Conservation (phyloP, 805 yeast genomes). For the Spathaspora boniae region DNA sequence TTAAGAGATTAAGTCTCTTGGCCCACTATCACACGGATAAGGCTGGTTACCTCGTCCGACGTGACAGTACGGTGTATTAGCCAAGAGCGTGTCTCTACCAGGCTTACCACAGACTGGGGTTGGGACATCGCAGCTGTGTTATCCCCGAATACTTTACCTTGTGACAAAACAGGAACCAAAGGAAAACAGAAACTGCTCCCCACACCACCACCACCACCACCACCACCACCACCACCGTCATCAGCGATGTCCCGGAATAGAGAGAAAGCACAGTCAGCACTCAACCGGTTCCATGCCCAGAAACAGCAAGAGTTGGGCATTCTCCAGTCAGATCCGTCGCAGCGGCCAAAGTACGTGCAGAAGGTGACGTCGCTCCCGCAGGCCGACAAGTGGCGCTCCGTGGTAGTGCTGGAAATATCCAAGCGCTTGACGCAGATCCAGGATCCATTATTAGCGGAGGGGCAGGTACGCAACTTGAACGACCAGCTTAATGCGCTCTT, state of each 20-base stretch:
- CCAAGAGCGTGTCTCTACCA: too few species aligned
- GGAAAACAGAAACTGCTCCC: slow-evolving; percentile 41
- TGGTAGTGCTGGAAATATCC: slow-evolving; percentile 62
- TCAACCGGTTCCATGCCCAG: slow-evolving; percentile 61
- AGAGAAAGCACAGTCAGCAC: slow-evolving; percentile 71
- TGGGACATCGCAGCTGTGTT: too few species aligned
- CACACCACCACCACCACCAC: neutral
- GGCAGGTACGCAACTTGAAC: slow-evolving; percentile 67
- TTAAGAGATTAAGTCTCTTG: too few species aligned
- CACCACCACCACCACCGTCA: neutral
- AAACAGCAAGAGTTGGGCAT: slow-evolving; percentile 59
- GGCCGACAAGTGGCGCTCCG: slow-evolving; percentile 68
- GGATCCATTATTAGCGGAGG: slow-evolving; percentile 53
- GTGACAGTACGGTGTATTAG: too few species aligned
- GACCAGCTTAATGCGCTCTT: slow-evolving; percentile 67
- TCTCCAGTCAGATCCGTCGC: slow-evolving; percentile 49
- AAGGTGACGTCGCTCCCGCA: slow-evolving; percentile 53
- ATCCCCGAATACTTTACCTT: too few species aligned
- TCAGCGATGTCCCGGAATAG: slow-evolving; percentile 67
- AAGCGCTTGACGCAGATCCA: slow-evolving; percentile 58
- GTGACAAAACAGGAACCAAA: too few species aligned
- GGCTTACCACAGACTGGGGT: too few species aligned
- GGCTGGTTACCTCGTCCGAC: too few species aligned
- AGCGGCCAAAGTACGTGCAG: slow-evolving; percentile 60
- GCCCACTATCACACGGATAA: too few species aligned